These are phyloP conservation scores for Gossypium bickii DNA, from an alignment of 345 rosid species.

Conservation along the genomic window DNA sequence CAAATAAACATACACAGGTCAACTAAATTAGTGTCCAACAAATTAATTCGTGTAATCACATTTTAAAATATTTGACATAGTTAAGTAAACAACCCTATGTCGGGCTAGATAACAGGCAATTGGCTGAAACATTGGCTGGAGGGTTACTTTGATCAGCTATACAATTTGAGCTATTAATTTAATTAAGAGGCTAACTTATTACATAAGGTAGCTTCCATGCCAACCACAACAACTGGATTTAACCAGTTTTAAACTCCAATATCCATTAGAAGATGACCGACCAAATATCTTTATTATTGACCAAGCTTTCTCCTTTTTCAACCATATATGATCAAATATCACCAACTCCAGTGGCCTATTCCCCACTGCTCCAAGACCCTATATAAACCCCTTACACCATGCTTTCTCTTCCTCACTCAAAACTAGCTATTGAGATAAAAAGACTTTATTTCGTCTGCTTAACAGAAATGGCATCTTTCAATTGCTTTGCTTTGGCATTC, in stretches of 20 bases:
- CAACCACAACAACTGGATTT: not conserved
- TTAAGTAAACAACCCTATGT: no score
- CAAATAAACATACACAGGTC: no score
- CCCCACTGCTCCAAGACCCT: not conserved
- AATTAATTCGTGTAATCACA: no score
- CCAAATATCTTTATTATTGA: not conserved
- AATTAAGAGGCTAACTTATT: no score
- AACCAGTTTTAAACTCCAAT: not conserved
- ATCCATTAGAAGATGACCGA: not conserved
- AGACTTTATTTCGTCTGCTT: not conserved
- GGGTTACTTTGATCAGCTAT: no score
- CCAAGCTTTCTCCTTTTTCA: not conserved
- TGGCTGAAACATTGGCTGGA: no score
- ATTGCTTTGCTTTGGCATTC: not conserved
- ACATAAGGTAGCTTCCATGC: no score
- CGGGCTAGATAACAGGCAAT: no score
- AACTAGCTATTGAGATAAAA: not conserved
- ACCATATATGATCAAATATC: no score
- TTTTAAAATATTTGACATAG: no score
- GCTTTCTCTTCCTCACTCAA: not conserved
- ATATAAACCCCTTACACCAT: not conserved
- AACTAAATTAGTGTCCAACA: no score
- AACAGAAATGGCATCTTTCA: conserved; percentile 14
- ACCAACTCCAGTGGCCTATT: not conserved
- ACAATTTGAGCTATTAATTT: no score